Conservation (phyloP, 306 rosid genomes). For the Neltuma alba region DNA sequence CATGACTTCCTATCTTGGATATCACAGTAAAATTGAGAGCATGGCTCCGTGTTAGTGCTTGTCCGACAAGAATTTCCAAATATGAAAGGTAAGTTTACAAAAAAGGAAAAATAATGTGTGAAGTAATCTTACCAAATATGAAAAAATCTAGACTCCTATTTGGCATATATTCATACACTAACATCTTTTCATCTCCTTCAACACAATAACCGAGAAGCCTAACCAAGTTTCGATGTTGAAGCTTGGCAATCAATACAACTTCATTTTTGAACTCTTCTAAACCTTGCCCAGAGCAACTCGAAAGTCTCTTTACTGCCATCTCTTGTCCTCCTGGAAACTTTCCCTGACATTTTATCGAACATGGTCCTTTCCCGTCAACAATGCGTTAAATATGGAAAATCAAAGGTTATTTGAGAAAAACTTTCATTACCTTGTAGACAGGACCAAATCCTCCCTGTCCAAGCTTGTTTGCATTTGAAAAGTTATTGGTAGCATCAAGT, state of each 20-base stretch:
- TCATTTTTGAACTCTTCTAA: conserved; percentile 77
- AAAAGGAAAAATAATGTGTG: not conserved
- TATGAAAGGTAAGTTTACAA: not conserved
- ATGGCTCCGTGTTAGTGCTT: conserved; percentile 26
- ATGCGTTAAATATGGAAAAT: conserved; percentile 6
- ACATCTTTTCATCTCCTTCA: conserved; percentile 81
- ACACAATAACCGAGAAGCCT: conserved; percentile 78
- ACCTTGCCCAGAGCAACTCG: conserved; percentile 84
- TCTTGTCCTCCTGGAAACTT: conserved; percentile 65
- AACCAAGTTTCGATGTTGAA: conserved; percentile 80
- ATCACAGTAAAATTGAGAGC: conserved; percentile 28
- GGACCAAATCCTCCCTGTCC: conserved; percentile 87
- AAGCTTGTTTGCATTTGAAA: conserved; percentile 67
- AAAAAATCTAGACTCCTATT: conserved; percentile 76
- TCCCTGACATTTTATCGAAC: conserved; percentile 47
- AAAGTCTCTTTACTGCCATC: conserved; percentile 80
- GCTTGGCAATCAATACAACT: conserved; percentile 78
- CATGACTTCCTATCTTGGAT: conserved; percentile 59
- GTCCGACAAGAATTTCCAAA: not conserved
- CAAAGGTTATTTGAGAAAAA: not conserved
- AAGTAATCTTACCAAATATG: conserved; percentile 65
- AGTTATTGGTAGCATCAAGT: conserved; percentile 59
- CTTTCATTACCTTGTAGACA: conserved; percentile 61
- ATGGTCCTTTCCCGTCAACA: conserved; percentile 4
- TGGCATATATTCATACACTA: conserved; percentile 77